Conservation (phyloP, 257 asterid species). For the Jacaranda mimosifolia region DNA sequence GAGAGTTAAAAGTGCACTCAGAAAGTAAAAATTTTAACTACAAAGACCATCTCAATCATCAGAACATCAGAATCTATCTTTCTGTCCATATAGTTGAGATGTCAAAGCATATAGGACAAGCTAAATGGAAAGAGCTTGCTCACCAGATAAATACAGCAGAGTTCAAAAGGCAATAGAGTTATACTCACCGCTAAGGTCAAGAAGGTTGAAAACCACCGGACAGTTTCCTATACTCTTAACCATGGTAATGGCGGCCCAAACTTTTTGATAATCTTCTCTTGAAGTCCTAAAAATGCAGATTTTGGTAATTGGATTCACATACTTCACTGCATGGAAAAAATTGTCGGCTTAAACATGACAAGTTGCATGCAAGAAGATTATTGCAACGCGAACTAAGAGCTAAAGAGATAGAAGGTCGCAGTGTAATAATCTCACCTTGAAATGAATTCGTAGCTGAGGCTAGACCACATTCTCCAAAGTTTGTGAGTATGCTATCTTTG, state of each 20-base stretch:
- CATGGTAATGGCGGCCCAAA: constrained; percentile 87
- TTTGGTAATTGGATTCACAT: constrained; percentile 88
- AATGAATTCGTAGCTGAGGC: constrained; percentile 77
- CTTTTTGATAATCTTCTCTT: constrained; percentile 70
- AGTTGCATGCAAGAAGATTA: constrained; percentile 13
- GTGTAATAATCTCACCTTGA: constrained; percentile 60
- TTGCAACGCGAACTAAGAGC: not conserved
- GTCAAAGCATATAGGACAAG: not conserved
- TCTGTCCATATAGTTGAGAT: not conserved
- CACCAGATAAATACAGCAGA: not conserved
- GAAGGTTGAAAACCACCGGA: constrained; percentile 80
- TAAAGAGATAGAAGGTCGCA: not conserved
- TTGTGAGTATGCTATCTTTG: constrained; percentile 71
- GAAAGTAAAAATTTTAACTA: not conserved
- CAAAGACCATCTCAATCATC: not conserved
- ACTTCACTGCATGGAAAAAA: constrained; percentile 65
- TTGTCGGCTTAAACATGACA: not conserved
- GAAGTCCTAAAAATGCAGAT: constrained; percentile 80
- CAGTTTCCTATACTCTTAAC: constrained; percentile 76
- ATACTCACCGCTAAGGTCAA: constrained; percentile 82
- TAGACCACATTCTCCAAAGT: constrained; percentile 92
- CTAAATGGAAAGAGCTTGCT: not conserved
- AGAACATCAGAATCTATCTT: not conserved
- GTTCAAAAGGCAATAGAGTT: not conserved
- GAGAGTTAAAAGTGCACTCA: no score